A percentile compares a stretch with the other conserved stretches of the same genome.
Evolutionary conservation across 2,329 filamentous ascomycete species (phyloP).

Genomic region (Xylaria sp.): DNA sequence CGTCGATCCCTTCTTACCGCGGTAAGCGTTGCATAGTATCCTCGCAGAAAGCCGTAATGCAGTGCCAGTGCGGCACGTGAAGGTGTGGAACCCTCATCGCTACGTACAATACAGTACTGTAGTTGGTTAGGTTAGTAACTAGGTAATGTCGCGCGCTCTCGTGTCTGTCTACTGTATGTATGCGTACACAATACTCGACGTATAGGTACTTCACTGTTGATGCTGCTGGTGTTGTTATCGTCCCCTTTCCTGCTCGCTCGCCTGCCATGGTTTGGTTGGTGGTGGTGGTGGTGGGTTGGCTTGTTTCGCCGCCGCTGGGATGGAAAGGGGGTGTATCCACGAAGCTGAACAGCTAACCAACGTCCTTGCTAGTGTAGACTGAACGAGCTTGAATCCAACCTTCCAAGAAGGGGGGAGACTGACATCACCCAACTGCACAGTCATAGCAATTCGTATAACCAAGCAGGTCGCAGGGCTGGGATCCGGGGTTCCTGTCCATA

Average conservation of each 20-base stretch:
- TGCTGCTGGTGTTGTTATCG: no score
- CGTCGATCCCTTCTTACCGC: constrained; percentile 22
- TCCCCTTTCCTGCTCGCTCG: neutral
- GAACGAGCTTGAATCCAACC: neutral
- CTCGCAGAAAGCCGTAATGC: constrained; percentile 16
- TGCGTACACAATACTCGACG: neutral
- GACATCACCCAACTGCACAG: neutral
- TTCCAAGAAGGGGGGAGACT: neutral
- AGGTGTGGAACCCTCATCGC: constrained; percentile 1
- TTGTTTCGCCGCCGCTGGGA: neutral
- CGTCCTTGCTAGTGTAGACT: neutral
- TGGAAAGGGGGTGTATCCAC: neutral
- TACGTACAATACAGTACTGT: neutral
- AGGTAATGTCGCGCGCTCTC: neutral
- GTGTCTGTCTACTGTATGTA: neutral
- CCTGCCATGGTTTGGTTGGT: neutral
- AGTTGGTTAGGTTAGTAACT: no score
- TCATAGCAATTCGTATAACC: no score
- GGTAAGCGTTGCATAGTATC: constrained; percentile 23
- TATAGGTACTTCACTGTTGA: neutral
- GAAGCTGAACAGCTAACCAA: constrained; percentile 1
- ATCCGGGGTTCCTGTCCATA: no score
- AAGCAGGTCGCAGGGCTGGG: no score
- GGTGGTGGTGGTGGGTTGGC: neutral
- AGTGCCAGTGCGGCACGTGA: constrained; percentile 29